These are phyloP conservation scores for Ogataea methanolica DNA, from an alignment of 805 yeast genomes.

Conservation along the genomic window DNA sequence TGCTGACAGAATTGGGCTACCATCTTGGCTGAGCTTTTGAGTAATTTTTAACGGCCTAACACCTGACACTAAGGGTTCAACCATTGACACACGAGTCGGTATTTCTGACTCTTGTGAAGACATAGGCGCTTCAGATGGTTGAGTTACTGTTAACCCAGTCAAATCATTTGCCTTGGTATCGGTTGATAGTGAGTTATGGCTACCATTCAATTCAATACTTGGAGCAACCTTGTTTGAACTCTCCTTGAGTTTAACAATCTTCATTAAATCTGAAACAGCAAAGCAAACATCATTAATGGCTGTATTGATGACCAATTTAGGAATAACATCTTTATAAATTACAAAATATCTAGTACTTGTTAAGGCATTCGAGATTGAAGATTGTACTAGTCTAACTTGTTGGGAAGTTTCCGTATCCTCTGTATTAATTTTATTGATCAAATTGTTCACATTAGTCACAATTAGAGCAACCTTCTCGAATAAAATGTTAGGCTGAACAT, in stretches of 20 bases:
- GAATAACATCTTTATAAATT: conserved; percentile 58
- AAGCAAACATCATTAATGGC: conserved; percentile 72
- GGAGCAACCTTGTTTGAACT: not conserved
- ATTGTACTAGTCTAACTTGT: conserved; percentile 49
- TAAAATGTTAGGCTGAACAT: conserved; percentile 33
- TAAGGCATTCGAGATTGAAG: conserved; percentile 68
- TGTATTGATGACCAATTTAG: conserved; percentile 66
- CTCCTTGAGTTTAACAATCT: not conserved
- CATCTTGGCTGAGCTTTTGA: conserved; percentile 38
- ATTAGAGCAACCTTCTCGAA: conserved; percentile 50
- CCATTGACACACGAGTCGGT: conserved; percentile 8
- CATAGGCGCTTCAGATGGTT: not conserved
- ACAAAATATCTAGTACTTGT: conserved; percentile 74
- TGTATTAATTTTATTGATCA: conserved; percentile 33
- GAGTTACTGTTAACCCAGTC: not conserved
- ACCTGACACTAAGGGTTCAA: conserved; percentile 32
- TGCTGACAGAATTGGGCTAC: not conserved
- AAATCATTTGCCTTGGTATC: not conserved
- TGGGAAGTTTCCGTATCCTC: conserved; percentile 22
- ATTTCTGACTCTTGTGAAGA: no score
- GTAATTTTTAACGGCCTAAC: conserved; percentile 70
- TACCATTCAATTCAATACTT: no score
- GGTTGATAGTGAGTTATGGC: no score
- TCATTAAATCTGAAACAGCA: conserved; percentile 46
- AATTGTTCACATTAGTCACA: conserved; percentile 38